Conservation (phyloP, 192 early-diverging fungal genomes). For the Podila epigama region DNA sequence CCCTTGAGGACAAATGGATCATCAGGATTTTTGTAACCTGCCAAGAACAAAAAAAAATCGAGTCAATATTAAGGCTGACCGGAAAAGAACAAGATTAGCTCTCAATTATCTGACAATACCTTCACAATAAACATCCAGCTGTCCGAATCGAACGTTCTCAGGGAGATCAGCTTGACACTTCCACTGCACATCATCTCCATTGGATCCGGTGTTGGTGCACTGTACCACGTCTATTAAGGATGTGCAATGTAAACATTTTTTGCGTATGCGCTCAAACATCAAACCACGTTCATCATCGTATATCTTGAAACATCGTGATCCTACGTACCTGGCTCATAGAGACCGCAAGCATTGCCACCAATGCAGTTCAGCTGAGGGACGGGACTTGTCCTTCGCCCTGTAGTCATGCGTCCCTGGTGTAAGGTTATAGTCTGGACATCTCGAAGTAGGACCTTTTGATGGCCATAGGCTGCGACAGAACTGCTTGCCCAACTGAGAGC, state of each 20-base stretch:
- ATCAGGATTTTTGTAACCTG: conserved; percentile 51
- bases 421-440: conserved; percentile 53
- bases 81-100: not conserved
- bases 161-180: conserved; percentile 54
- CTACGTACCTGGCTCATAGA: conserved; percentile 43
- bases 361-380: conserved; percentile 52
- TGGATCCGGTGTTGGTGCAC: conserved; percentile 52
- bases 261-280: too few relatives aligned
- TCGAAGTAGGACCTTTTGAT: conserved; percentile 39
- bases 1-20: conserved; percentile 52
- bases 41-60: not conserved
- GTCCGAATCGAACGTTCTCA: conserved; percentile 47
- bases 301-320: not conserved
- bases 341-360: conserved; percentile 51
- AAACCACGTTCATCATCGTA: too few relatives aligned
- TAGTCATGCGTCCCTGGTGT: conserved; percentile 42
- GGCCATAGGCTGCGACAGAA: conserved; percentile 4
- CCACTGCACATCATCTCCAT: conserved; percentile 59
- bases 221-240: conserved; percentile 33
- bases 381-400: conserved; percentile 44
- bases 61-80: not conserved
- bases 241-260: not conserved
- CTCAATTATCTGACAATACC: not conserved
- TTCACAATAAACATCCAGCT: conserved; percentile 52
- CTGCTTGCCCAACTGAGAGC: not conserved